Evolutionary conservation across 2,329 filamentous ascomycete species (phyloP), one percentile per base, ranked within the genome.

Genomic region (Hysterium pulicare): DNA sequence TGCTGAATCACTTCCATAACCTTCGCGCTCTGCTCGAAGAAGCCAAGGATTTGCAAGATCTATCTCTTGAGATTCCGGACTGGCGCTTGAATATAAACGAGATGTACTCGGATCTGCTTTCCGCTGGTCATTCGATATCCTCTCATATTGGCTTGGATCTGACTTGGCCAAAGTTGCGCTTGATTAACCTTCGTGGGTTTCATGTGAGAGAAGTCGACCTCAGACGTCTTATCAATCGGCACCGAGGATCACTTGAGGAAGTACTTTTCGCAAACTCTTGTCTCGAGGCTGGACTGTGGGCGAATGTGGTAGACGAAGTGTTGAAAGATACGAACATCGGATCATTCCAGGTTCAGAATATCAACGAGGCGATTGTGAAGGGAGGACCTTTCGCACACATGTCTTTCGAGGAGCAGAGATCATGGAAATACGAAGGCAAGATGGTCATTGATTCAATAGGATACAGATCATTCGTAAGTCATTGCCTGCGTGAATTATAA

Each of bases 301-400:
- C 51, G 6, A 52, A 58, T 10, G 15, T 63, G 17, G 57, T 61
- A 1, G 53, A 61, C 20, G 50, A 61, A 17, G 50, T 61, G 4
- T 30, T 61, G 3, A 51, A 49, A 17, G 45, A 42, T 15, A 49
- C 58, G 1, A 40, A 33, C 6, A 51, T 61, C 4, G 8, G 21
- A 2, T 33, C 36, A 1, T 63, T 62, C 30, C 23, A 30, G 1
- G 38, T 63, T 17, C 33, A 55, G 16, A 31, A 13, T 7, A 59
- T 61, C 33, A 47, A 57, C 22, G 58, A 63, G 33, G 31, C 30
- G 13, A 17, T 38, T 9, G 33, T 55, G 24, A 36, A 35, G 8
- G 38, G 34, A 3, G 22, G 13, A 10, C 17, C 11, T 0, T 49
- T 53, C 31, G 10, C 13, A 10, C 5, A 35, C 24, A 13, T 55